Evolutionary conservation across 2,329 filamentous ascomycete genomes (phyloP), one percentile per base, ranked within the genome.

Genomic region (Endothia cerciana): DNA sequence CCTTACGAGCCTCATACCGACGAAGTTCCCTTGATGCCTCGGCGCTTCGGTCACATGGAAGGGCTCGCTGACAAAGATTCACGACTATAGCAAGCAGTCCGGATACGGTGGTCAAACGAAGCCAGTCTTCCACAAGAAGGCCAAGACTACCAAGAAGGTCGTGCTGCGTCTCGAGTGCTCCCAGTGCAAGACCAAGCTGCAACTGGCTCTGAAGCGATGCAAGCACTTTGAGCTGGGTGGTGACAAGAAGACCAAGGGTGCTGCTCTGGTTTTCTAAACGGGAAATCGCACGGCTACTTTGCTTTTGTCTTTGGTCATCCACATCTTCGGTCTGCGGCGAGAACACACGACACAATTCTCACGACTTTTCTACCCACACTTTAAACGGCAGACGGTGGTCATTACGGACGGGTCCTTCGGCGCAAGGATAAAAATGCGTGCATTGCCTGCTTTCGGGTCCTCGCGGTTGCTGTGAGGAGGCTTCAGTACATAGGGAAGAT

Each of bases 191-290:
- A 90, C 93, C 82, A 98, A 97, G 91, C 90, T 89, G 83, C 93
- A 99, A 87, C 88, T 99, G 79, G 89, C 95, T 76, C 87, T 99
- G 83, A 99, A 99, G 92, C 93, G 95, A 81, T 99, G 95, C 93
- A 99, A 99, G 92, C 95, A 99, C 89, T 99, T 99, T 85, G 95
- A 99, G 88, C 87, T 99, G 79, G 95, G 95, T 90, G 95, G 95
- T 89, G 95, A 99, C 91, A 99, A 99, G 94, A 99, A 99, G 93
- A 99, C 95, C 78, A 99, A 99, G 93, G 95, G 95, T 91, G 95
- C 95, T 78, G 95, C 95, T 84, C 90, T 99, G 80, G 95, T 99
- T 79, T 99, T 99, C 89, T 99, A 97, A 90, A 85, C 87, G 83
- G 57, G 64, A 53, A 56, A 43, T 28, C 33, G 28, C 41, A 49